Evolutionary conservation across 2,329 filamentous ascomycete genomes (phyloP).

Genomic region (Paracoccidioides lutzii): DNA sequence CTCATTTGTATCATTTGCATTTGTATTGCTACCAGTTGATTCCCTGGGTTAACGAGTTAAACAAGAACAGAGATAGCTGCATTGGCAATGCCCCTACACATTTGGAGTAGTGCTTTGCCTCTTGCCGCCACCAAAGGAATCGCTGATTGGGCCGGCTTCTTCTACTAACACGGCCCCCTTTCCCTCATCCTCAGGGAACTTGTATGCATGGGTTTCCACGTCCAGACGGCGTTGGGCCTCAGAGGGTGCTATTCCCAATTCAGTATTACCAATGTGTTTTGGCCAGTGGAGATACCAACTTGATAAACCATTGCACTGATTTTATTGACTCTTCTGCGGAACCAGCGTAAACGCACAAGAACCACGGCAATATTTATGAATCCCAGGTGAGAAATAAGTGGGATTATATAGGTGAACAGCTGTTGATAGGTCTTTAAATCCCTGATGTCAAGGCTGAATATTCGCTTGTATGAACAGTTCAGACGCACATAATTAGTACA

Average conservation of each 20-base stretch:
- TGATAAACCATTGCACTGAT: slow-evolving; percentile 16
- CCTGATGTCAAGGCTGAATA: slow-evolving; percentile 37
- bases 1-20: not conserved
- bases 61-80: not conserved
- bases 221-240: not conserved
- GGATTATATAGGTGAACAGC: slow-evolving; percentile 39
- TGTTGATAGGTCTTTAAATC: slow-evolving; percentile 40
- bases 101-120: not conserved
- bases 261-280: not conserved
- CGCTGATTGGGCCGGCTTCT: not conserved
- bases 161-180: not conserved
- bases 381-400: slow-evolving; percentile 36
- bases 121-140: not conserved
- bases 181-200: not conserved
- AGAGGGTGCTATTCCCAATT: not conserved
- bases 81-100: not conserved
- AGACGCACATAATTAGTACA: slow-evolving; percentile 1
- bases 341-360: slow-evolving; percentile 37
- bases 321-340: slow-evolving; percentile 34
- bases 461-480: not conserved
- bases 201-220: not conserved
- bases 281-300: not conserved
- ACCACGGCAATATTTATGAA: slow-evolving; percentile 41
- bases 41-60: not conserved
- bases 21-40: not conserved